Conservation (phyloP, 805 yeast species). For the Hanseniaspora mollemarum region DNA sequence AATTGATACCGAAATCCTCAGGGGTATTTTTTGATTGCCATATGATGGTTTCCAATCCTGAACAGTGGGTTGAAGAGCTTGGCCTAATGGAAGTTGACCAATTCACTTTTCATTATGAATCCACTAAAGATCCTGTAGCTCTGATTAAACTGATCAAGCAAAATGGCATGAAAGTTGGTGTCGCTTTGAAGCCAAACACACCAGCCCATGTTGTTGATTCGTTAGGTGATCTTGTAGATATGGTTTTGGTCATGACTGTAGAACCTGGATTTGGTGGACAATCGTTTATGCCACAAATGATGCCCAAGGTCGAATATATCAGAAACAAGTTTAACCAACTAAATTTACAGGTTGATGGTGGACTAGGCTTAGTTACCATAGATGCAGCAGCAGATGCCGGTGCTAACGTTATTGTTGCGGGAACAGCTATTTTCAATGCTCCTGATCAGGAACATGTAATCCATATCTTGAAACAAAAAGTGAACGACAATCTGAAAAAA, state of each 20-base stretch:
- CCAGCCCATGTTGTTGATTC: conserved; percentile 72
- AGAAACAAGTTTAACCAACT: conserved; percentile 64
- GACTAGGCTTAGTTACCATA: conserved; percentile 76
- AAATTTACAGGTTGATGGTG: conserved; percentile 95
- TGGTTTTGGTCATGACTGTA: conserved; percentile 96
- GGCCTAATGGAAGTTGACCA: conserved; percentile 93
- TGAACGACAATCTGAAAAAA: conserved; percentile 37
- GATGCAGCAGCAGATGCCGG: conserved; percentile 90
- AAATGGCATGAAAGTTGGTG: conserved; percentile 83
- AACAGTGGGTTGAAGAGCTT: conserved; percentile 84
- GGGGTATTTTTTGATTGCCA: conserved; percentile 77
- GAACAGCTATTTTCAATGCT: conserved; percentile 86
- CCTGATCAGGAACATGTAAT: conserved; percentile 68
- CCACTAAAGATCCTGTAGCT: conserved; percentile 65
- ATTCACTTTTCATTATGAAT: conserved; percentile 91
- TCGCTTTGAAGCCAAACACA: conserved; percentile 90
- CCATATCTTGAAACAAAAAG: conserved; percentile 51
- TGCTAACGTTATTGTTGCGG: conserved; percentile 96
- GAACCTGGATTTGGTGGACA: conserved; percentile 99
- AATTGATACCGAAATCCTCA: conserved; percentile 54
- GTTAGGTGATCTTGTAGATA: conserved; percentile 65
- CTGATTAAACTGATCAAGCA: conserved; percentile 65
- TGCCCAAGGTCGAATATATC: conserved; percentile 80
- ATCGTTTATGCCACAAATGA: conserved; percentile 87
- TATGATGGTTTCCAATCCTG: conserved; percentile 93